Evolutionary conservation across 208 protist species (phyloP), one percentile per base, ranked within the genome.

Genomic region (Leishmania amazonensis): DNA sequence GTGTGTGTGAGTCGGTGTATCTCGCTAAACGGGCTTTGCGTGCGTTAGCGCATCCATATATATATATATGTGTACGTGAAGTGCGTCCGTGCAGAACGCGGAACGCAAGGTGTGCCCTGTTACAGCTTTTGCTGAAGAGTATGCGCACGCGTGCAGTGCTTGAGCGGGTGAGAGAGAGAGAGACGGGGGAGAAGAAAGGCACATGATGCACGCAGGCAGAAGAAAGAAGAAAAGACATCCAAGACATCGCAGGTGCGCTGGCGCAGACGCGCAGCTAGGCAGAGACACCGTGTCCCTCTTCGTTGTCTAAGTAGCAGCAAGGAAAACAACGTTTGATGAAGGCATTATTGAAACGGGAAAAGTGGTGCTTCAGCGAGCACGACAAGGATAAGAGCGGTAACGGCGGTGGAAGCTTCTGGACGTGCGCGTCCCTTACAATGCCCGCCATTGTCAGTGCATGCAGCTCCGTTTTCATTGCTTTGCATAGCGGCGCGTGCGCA

Each of bases 101-200:
- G 57, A 24, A n/a, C 2, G 19, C 5, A 62, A 24, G 24, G 57
- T 24, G 6, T 8, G 24, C 6, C 6, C 57, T 62, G 19, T 6
- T 62, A 7, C 57, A 7, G 57, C 9, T 62, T 62, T n/a, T 8
- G 13, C 57, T 40, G 13, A 68, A 0, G n/a, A 2, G 9, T 47
- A 71, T 42, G 7, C 31, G 21, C 38, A 71, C 31, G 47, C 28
- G 3, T 40, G 28, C 6, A 21, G 53, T 81, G 54, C 35, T 21
- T 40, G 42, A 6, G 38, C 2, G 68, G 79, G 62, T 45, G 62
- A 42, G 79, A 79, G 75, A 73, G 31, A 24, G 64, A 28, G 64
- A 42, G 64, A 38, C 6, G 21, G 28, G 21, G 60, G 21, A 35
- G 1, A 24, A n/a, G 64, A 70, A n/a, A 19, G 4, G n/a, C 64